phyloP scores from a whole-genome alignment of 768 basidiomycete species.

The Rhodotorula diobovata region DNA sequence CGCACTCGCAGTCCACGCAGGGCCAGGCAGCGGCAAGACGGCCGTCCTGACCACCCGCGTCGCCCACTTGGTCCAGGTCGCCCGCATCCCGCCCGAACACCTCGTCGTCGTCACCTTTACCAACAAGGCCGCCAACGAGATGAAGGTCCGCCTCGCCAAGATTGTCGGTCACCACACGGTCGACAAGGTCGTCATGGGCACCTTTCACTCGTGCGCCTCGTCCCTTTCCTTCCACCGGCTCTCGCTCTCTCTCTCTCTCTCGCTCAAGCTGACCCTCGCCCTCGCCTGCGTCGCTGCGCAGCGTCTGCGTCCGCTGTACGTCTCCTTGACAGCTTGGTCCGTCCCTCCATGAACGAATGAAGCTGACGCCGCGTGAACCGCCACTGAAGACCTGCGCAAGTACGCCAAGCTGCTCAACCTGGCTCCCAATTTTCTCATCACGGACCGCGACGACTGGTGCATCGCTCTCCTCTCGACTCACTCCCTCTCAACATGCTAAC shows the following conservation, averaged over 20 bases:
- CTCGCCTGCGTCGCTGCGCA: not conserved
- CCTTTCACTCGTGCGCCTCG: conserved; percentile 34
- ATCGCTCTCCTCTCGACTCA: not conserved
- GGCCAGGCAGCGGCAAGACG: conserved; percentile 47
- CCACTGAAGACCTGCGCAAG: conserved; percentile 55
- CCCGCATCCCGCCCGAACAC: conserved; percentile 43
- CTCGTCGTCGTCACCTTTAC: conserved; percentile 65
- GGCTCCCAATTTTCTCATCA: conserved; percentile 70
- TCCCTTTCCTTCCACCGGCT: no score
- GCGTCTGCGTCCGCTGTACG: conserved; percentile 31
- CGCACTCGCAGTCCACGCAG: conserved; percentile 38
- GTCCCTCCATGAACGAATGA: not conserved
- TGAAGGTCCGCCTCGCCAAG: conserved; percentile 64
- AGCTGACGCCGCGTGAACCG: not conserved
- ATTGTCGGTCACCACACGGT: conserved; percentile 63
- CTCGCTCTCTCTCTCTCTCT: not conserved
- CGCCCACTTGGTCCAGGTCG: conserved; percentile 47
- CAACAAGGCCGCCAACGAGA: conserved; percentile 68
- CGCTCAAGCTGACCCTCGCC: not conserved
- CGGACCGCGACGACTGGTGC: conserved; percentile 58
- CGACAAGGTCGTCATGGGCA: conserved; percentile 54
- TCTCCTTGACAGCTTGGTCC: not conserved
- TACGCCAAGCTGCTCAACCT: conserved; percentile 60
- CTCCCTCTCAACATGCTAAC: not conserved
- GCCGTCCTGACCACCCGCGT: conserved; percentile 49